Base-by-base conservation (phyloP, 2,329 filamentous ascomycete species). In the Alternaria sp. region DNA sequence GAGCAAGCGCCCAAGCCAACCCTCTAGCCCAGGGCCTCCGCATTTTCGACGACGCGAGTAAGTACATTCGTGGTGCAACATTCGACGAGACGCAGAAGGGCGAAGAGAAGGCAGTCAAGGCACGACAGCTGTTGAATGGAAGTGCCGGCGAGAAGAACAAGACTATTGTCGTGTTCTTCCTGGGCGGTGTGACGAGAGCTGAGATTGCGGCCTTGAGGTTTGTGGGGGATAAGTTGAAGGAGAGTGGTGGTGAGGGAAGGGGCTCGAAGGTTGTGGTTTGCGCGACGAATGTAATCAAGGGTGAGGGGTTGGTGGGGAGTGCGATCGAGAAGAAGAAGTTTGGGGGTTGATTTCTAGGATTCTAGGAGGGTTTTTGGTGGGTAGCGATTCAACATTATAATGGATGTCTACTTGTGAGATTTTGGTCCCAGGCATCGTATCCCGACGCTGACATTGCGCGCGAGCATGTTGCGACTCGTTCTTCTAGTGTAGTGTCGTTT, bases 171-270 rank as follows among this genome's bases (percentile, higher is more conserved):
- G 89, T 99, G n/a, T 96, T 98, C 69, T 98, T 98, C 79, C 82
- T 99, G 18, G 95, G 95, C n/a, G 96, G 95, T 2, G 91, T 99
- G 56, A 97, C 93, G 0, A 97, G 96, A 75, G 94, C 95, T 0
- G 95, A 99, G 80, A 94, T 99, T 76, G 93, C 96, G 41, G 95
- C 96, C 20, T 77, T 99, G 75, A 86, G 96, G 55, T 98, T 97
- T 75, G 90, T 99, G 68, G 92, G 91, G 9, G 89, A 89, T 75
- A 89, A 94, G 78, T 63, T 84, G 59, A 78, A 67, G 89, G 95
- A 88, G 87, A 91, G 83, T 63, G 80, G 77, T 4, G 89, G 90
- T 65, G 88, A 92, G 67, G 79, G 75, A 85, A 51, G 89, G 90
- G 68, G 89, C 91, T 76, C 92, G 92, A 73, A 16, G 32, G 90